These are phyloP conservation scores for Globisporangium spiculum DNA, from an alignment of 352 stramenopile species.

Conservation along the genomic window DNA sequence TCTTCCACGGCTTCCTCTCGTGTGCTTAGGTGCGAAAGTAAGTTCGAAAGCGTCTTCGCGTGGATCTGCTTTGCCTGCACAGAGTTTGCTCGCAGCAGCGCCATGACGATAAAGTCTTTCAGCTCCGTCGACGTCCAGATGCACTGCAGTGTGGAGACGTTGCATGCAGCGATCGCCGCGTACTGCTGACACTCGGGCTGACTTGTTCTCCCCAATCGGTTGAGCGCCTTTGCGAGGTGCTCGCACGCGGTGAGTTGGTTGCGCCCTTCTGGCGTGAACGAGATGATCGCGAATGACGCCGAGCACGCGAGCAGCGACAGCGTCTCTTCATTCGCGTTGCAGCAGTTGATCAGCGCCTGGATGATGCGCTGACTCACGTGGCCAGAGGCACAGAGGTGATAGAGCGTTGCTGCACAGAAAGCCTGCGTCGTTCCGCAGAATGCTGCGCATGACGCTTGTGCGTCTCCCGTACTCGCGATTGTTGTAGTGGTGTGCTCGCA, in stretches of 20 bases:
- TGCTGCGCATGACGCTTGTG: constrained; percentile 1
- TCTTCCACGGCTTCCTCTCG: constrained; percentile 65
- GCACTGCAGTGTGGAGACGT: constrained; percentile 62
- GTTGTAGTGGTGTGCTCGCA: constrained; percentile 31
- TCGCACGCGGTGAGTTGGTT: constrained; percentile 42
- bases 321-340: constrained; percentile 70
- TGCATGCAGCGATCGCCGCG: constrained; percentile 74
- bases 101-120: constrained; percentile 82
- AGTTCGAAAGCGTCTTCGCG: constrained; percentile 74
- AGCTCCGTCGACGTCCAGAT: constrained; percentile 74
- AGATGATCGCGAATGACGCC: constrained; percentile 77
- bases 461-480: constrained; percentile 3
- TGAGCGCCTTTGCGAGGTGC: constrained; percentile 63
- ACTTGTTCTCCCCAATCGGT: constrained; percentile 63
- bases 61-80: constrained; percentile 82
- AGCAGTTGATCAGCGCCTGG: constrained; percentile 61
- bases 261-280: constrained; percentile 61
- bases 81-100: constrained; percentile 71
- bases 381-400: constrained; percentile 64
- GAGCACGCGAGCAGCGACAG: constrained; percentile 68
- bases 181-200: constrained; percentile 80
- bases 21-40: constrained; percentile 57
- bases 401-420: constrained; percentile 73
- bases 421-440: constrained; percentile 38
- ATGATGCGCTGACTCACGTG: constrained; percentile 48